Evolutionary conservation across 1,284 basidiomycete species (phyloP), one percentile per base, ranked within the genome.

Genomic region (Tranzscheliella williamsii): DNA sequence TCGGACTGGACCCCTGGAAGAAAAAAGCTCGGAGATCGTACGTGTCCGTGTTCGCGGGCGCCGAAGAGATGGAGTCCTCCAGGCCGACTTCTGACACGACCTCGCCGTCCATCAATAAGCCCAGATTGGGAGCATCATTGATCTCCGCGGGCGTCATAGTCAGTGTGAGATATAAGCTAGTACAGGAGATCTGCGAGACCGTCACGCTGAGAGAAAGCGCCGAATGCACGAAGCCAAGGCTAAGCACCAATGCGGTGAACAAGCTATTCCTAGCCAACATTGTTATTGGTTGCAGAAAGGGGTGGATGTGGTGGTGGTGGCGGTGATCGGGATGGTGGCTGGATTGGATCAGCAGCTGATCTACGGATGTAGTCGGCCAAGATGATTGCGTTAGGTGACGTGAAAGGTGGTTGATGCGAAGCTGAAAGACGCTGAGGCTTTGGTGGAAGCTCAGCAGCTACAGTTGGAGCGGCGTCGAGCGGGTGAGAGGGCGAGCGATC

Each of bases 11-110:
- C 4, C 39, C 39, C 3, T 31, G 24, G 34, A 42, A 48, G 51
- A 64, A 64, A 24, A 27, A 17, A 7, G 61, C 47, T n/a, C n/a
- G n/a, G n/a, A n/a, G n/a, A n/a, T n/a, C n/a, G n/a, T 39, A 47
- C 15, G 31, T 55, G 36, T 50, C 42, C 29, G 41, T 32, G 21
- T 40, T 47, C n/a, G 50, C 35, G 34, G 30, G 31, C 7, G 42
- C 39, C 29, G 20, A 42, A 16, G 50, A 18, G 38, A 43, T 58
- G 11, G 43, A 45, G 24, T 29, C 35, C 38, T 40, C 42, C 42
- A 64, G 48, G 3, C 29, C 17, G 24, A 60, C 18, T 24, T 54
- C 47, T 5, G 47, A 38, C 29, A 64, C 42, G 36, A 38, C 40
- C 33, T 24, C 33, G 33, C 37, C 33, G 24, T 38, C 44, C 12